Conservation (phyloP, 2,329 filamentous ascomycete species). For the Fonsecaea monophora region DNA sequence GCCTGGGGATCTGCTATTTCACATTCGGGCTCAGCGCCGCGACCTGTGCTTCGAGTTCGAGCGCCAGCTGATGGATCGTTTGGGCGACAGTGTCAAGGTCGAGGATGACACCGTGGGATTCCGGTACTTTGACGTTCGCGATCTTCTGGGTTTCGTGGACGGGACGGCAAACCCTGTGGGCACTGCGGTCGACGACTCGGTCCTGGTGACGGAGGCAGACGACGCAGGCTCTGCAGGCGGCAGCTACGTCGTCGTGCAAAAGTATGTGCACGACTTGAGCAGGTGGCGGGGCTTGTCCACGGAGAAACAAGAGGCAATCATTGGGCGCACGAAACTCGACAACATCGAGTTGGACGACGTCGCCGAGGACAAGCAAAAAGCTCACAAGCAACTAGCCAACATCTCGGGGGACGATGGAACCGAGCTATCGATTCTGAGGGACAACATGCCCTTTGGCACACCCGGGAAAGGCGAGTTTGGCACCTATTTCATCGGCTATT, state of each 20-base stretch:
- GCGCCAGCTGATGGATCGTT: conserved; percentile 58
- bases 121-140: conserved; percentile 65
- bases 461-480: conserved; percentile 60
- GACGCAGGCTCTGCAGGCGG: conserved; percentile 52
- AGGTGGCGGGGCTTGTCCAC: conserved; percentile 56
- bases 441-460: conserved; percentile 68
- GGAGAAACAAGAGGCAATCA: conserved; percentile 62
- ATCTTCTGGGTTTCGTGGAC: conserved; percentile 66
- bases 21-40: conserved; percentile 63
- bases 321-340: conserved; percentile 65
- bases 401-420: conserved; percentile 59
- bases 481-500: conserved; percentile 66
- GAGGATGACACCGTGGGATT: conserved; percentile 64
- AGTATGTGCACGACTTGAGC: conserved; percentile 62
- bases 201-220: conserved; percentile 55
- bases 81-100: conserved; percentile 57
- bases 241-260: conserved; percentile 66
- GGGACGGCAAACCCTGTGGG: conserved; percentile 66
- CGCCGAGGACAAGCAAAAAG: conserved; percentile 52
- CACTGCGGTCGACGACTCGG: conserved; percentile 50
- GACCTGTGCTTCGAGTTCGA: conserved; percentile 67
- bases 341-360: conserved; percentile 65
- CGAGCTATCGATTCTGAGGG: conserved; percentile 62
- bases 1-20: conserved; percentile 64
- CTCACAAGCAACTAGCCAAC: conserved; percentile 63